A percentile compares a stretch with the other conserved stretches of the same genome.
Evolutionary conservation across 768 basidiomycete species (phyloP).

Genomic region (Dioszegia aurantiaca): DNA sequence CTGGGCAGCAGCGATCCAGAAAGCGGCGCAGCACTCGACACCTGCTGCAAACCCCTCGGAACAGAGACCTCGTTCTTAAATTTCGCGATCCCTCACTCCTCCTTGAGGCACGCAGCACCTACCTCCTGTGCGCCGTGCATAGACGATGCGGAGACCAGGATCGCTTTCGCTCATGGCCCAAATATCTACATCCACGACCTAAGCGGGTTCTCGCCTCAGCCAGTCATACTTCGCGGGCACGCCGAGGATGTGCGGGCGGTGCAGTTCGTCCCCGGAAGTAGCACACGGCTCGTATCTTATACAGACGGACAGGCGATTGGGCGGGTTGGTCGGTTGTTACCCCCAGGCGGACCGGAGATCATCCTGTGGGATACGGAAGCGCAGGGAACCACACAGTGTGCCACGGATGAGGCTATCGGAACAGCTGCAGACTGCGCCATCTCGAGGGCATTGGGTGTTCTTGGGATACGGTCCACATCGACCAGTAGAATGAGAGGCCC

Average conservation of each 20-base stretch:
- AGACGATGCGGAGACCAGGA: neutral
- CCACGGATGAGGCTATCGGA: neutral
- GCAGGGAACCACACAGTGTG: neutral
- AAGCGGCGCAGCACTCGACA: too few relatives aligned
- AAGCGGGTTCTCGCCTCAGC: neutral
- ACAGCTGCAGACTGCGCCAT: neutral
- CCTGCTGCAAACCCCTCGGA: constrained; percentile 4
- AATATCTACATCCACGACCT: constrained; percentile 5
- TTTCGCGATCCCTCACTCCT: neutral
- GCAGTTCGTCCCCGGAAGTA: neutral
- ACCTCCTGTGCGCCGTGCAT: neutral
- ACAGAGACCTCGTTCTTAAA: neutral
- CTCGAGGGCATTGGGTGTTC: neutral
- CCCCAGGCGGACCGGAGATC: neutral
- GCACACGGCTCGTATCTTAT: neutral
- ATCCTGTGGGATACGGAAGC: constrained; percentile 9
- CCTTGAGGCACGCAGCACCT: neutral
- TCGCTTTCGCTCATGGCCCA: neutral
- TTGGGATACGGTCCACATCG: neutral
- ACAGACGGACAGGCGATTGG: neutral
- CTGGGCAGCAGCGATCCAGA: too few relatives aligned
- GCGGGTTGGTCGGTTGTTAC: neutral
- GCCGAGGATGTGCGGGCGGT: neutral
- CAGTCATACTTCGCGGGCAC: neutral
- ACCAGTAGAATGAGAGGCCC: neutral